phyloP scores from a whole-genome alignment of 2,329 filamentous ascomycete genomes.

The Fusarium sublunatum region DNA sequence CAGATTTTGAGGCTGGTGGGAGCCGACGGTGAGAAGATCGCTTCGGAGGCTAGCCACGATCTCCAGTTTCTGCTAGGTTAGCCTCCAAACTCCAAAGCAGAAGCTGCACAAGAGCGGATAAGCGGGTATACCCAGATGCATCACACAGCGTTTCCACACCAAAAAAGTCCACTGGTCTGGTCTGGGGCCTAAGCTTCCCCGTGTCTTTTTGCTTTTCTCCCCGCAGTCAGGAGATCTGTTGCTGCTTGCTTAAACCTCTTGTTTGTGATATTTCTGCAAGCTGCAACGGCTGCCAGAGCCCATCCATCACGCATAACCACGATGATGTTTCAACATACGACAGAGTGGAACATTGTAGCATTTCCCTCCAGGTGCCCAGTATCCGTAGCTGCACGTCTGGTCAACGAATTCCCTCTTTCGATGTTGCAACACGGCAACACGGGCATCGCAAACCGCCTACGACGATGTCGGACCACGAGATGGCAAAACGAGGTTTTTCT shows the following conservation, averaged over 20 bases:
- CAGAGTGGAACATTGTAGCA: slow-evolving; percentile 21
- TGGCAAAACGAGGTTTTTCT: slow-evolving; percentile 20
- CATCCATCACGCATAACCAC: neutral
- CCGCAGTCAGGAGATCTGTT: slow-evolving; percentile 39
- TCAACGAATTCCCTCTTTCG: slow-evolving; percentile 22
- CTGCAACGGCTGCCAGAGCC: slow-evolving; percentile 11
- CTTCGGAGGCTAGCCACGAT: slow-evolving; percentile 26
- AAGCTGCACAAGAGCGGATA: slow-evolving; percentile 39
- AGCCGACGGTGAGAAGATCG: slow-evolving; percentile 31
- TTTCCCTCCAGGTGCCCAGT: slow-evolving; percentile 5
- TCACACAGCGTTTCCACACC: slow-evolving; percentile 29
- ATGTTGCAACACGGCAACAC: slow-evolving; percentile 5
- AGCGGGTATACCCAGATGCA: slow-evolving; percentile 42
- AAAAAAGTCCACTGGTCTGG: slow-evolving; percentile 11
- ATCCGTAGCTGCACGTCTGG: slow-evolving; percentile 20
- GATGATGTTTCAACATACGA: slow-evolving; percentile 10
- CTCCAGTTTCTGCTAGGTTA: slow-evolving; percentile 31
- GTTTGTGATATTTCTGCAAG: slow-evolving; percentile 20
- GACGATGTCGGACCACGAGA: slow-evolving; percentile 26
- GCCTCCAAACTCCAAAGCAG: slow-evolving; percentile 15
- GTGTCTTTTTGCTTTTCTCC: slow-evolving; percentile 22
- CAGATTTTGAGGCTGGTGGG: slow-evolving; percentile 1
- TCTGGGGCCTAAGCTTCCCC: slow-evolving; percentile 37
- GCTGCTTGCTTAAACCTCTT: slow-evolving; percentile 11
- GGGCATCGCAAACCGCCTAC: slow-evolving; percentile 1